Evolutionary conservation across 1,284 basidiomycete genomes (phyloP).

Genomic region (Trichosporon coremiiforme): DNA sequence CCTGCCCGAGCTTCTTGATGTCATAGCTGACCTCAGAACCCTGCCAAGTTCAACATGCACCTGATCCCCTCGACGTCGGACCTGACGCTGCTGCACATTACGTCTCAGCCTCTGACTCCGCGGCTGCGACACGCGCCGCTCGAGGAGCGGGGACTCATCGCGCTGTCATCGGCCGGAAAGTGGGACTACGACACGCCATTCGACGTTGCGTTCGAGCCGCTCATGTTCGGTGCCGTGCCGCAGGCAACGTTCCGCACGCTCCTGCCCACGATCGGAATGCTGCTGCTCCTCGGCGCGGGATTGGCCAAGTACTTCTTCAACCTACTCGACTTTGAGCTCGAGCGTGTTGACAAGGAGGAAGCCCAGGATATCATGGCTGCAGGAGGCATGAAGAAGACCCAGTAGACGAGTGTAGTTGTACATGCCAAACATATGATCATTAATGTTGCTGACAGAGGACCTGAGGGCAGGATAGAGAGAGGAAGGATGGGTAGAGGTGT

Average conservation of each 20-base stretch:
- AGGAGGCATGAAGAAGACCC: not conserved
- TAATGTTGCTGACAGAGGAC: not conserved
- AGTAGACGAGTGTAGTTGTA: slow-evolving; percentile 1
- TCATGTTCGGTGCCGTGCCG: slow-evolving; percentile 44
- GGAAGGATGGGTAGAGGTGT: not conserved
- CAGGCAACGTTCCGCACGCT: slow-evolving; percentile 27
- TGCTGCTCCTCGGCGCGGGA: not conserved
- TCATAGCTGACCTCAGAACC: slow-evolving; percentile 29
- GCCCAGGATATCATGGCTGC: not conserved
- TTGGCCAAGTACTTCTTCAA: not conserved
- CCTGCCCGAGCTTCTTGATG: not conserved
- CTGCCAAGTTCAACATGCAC: slow-evolving; percentile 32
- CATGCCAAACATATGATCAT: slow-evolving; percentile 5
- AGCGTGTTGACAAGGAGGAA: not conserved
- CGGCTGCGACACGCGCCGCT: slow-evolving; percentile 32
- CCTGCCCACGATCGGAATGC: not conserved
- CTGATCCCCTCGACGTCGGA: slow-evolving; percentile 13
- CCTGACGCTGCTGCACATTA: slow-evolving; percentile 29
- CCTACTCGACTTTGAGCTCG: slow-evolving; percentile 1
- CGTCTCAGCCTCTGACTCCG: slow-evolving; percentile 34
- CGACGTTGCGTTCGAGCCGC: slow-evolving; percentile 44
- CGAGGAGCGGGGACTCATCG: slow-evolving; percentile 3
- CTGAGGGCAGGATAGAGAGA: not conserved
- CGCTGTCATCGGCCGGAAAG: not conserved
- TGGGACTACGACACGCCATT: slow-evolving; percentile 32